Conservation (phyloP, 2,329 filamentous ascomycete species). For the Ophiocordyceps sinensis region DNA sequence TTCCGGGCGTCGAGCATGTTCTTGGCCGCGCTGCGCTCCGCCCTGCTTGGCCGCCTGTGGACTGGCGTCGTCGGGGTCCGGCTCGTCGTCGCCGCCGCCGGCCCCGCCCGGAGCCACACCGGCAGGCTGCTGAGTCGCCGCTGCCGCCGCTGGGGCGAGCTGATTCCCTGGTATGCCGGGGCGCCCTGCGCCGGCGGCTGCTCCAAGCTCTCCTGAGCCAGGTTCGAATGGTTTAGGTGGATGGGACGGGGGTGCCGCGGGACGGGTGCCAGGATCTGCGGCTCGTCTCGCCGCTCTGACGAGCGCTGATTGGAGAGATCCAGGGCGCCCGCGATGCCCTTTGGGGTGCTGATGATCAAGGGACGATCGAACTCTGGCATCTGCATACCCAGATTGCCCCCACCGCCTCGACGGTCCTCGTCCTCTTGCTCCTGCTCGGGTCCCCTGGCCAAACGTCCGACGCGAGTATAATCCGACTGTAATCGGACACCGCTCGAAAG, state of each 20-base stretch:
- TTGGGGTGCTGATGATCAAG: slow-evolving; percentile 46
- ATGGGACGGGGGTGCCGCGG: slow-evolving; percentile 32
- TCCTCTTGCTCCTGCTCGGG: not conserved
- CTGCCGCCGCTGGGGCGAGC: slow-evolving; percentile 8
- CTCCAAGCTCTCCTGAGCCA: slow-evolving; percentile 33
- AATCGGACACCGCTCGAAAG: no score
- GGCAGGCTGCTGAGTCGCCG: slow-evolving; percentile 10
- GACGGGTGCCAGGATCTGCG: slow-evolving; percentile 37
- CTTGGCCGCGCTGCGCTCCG: slow-evolving; percentile 44
- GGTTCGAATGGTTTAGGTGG: slow-evolving; percentile 18
- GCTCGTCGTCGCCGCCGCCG: slow-evolving; percentile 15
- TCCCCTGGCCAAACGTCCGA: no score
- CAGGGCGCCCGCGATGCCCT: slow-evolving; percentile 37
- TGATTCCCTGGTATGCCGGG: slow-evolving; percentile 23
- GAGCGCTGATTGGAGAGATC: slow-evolving; percentile 25
- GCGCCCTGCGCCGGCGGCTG: no score
- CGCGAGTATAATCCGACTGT: no score
- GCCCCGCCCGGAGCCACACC: slow-evolving; percentile 21
- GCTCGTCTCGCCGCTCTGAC: slow-evolving; percentile 21
- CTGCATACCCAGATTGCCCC: slow-evolving; percentile 3
- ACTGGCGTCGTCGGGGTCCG: slow-evolving; percentile 25
- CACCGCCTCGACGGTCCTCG: not conserved
- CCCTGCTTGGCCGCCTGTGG: slow-evolving; percentile 35
- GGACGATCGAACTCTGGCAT: slow-evolving; percentile 30
- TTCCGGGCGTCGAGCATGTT: slow-evolving; percentile 47